Evolutionary conservation across 306 rosid species (phyloP).

Genomic region (Senna siamea): DNA sequence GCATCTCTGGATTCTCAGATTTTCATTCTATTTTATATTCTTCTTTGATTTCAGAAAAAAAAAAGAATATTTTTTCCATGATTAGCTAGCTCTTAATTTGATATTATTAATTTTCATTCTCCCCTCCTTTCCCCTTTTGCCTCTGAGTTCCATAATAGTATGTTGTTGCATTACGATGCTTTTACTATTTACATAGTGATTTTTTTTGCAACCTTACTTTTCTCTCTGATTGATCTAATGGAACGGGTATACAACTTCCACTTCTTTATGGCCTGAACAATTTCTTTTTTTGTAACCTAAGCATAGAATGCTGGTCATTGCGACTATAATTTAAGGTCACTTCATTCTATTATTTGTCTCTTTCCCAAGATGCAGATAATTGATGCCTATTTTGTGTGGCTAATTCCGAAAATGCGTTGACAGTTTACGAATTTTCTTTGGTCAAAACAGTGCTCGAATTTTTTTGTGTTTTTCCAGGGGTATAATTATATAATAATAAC

Average conservation of each 20-base stretch:
- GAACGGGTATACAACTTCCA: not conserved
- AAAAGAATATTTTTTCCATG: not conserved
- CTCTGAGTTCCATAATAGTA: not conserved
- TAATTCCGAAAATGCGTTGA: too few relatives aligned
- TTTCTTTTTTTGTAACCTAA: not conserved
- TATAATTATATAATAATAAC: not conserved
- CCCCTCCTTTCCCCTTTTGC: not conserved
- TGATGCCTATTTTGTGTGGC: not conserved
- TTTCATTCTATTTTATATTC: not conserved
- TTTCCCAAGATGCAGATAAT: not conserved
- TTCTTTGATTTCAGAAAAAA: not conserved
- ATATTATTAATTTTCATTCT: not conserved
- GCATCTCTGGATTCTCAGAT: not conserved
- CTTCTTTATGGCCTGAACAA: not conserved
- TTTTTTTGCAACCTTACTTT: not conserved
- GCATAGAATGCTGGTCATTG: not conserved
- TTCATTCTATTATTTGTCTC: not conserved
- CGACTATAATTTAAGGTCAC: not conserved
- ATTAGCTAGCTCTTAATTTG: not conserved
- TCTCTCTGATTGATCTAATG: not conserved
- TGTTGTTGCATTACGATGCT: not conserved
- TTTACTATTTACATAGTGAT: not conserved
- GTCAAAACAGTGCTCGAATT: too few relatives aligned
- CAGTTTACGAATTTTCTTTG: too few relatives aligned
- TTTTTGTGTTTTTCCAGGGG: not conserved